Evolutionary conservation across 805 yeast species (phyloP).

Genomic region (Maudiozyma turicensis): DNA sequence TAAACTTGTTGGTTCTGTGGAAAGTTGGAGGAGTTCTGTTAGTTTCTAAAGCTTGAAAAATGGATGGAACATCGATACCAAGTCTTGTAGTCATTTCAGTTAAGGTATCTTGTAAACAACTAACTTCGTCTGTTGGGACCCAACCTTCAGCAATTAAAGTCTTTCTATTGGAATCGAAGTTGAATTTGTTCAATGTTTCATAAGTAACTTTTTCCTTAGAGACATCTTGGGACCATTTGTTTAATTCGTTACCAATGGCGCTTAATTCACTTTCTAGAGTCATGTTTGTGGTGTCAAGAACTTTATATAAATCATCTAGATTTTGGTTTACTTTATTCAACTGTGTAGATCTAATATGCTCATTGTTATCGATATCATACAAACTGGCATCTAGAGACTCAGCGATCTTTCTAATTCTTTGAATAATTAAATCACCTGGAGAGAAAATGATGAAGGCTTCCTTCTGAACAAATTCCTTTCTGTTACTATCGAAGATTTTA

Average conservation of each 20-base stretch:
- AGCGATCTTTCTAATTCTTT: conserved; percentile 53
- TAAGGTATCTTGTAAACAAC: conserved; percentile 36
- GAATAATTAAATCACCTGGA: conserved; percentile 54
- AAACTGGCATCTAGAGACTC: conserved; percentile 59
- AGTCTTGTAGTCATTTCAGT: conserved; percentile 29
- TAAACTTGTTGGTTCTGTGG: conserved; percentile 61
- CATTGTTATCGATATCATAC: conserved; percentile 43
- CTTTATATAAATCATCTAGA: conserved; percentile 40
- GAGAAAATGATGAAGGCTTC: conserved; percentile 59
- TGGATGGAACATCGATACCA: conserved; percentile 32
- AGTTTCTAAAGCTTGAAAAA: conserved; percentile 52
- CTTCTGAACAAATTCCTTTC: conserved; percentile 41
- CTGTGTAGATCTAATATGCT: conserved; percentile 31
- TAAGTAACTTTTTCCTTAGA: conserved; percentile 50
- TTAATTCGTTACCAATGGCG: conserved; percentile 53
- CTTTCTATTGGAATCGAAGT: conserved; percentile 56
- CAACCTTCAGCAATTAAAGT: conserved; percentile 67
- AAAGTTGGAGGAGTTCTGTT: conserved; percentile 63
- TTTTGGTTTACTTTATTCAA: conserved; percentile 32
- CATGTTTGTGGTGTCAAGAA: conserved; percentile 39
- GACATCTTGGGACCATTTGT: conserved; percentile 45
- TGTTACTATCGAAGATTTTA: conserved; percentile 46
- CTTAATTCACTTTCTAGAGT: conserved; percentile 56
- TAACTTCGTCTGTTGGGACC: conserved; percentile 52
- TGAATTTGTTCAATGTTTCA: conserved; percentile 52